These are phyloP conservation scores for Teratosphaeria nubilosa DNA, from an alignment of 2,329 filamentous ascomycete genomes.

Conservation along the genomic window DNA sequence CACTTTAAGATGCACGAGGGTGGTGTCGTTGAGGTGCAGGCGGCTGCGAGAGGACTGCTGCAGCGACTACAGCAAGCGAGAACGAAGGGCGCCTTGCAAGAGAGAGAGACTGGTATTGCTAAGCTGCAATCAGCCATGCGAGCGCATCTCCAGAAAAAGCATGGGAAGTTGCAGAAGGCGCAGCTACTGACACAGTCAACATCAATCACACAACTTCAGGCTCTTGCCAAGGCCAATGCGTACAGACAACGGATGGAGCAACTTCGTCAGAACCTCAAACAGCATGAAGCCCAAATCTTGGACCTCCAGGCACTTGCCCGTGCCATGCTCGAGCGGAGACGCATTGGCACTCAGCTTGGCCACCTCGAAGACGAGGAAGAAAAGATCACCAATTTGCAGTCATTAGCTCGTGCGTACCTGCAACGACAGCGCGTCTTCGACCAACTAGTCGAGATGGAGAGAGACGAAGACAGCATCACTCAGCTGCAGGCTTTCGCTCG, in stretches of 20 bases:
- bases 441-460: slow-evolving; percentile 60
- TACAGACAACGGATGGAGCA: slow-evolving; percentile 11
- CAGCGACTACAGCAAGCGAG: slow-evolving; percentile 26
- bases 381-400: slow-evolving; percentile 55
- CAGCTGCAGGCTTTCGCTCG: slow-evolving; percentile 66
- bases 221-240: slow-evolving; percentile 27
- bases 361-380: slow-evolving; percentile 49
- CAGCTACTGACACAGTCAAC: slow-evolving; percentile 14
- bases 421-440: slow-evolving; percentile 50
- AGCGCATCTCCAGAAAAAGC: slow-evolving; percentile 43
- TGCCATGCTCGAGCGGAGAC: slow-evolving; percentile 36
- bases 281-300: slow-evolving; percentile 34
- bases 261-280: slow-evolving; percentile 30
- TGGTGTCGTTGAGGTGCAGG: slow-evolving; percentile 27
- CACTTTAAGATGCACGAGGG: slow-evolving; percentile 18
- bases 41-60: slow-evolving; percentile 32
- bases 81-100: slow-evolving; percentile 20
- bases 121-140: slow-evolving; percentile 57
- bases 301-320: slow-evolving; percentile 45
- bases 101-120: slow-evolving; percentile 31
- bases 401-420: slow-evolving; percentile 54
- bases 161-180: slow-evolving; percentile 8
- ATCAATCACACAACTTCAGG: slow-evolving; percentile 27
- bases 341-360: slow-evolving; percentile 34
- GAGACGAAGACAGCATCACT: slow-evolving; percentile 56